phyloP scores from a whole-genome alignment of 176 grass and related monocot species.

The Olyra latifolia region DNA sequence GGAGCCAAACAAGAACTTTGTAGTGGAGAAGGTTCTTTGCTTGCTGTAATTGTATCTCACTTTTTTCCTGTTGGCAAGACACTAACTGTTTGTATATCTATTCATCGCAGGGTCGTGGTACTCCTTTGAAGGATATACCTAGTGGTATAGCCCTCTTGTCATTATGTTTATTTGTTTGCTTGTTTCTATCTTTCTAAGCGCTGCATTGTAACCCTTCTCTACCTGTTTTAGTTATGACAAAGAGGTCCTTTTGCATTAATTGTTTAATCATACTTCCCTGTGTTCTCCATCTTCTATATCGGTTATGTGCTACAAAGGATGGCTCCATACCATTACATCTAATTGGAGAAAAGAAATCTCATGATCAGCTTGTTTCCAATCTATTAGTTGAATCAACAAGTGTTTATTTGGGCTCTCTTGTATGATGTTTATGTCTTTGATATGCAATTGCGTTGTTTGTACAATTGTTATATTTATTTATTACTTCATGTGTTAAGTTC shows the following conservation, averaged over 20 bases:
- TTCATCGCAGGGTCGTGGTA: constrained; percentile 77
- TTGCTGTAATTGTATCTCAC: constrained; percentile 10
- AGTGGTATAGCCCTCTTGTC: constrained; percentile 52
- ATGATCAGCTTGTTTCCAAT: background rate
- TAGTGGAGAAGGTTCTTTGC: constrained; percentile 85
- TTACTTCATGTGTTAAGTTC: background rate
- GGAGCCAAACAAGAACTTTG: constrained; percentile 64
- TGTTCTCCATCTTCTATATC: constrained; percentile 16
- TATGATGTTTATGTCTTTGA: background rate
- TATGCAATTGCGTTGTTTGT: constrained; percentile 7
- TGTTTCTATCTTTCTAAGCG: background rate
- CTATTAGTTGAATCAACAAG: background rate
- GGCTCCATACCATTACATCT: background rate
- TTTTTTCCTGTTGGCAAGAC: background rate
- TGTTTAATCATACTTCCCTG: background rate
- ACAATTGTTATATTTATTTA: background rate
- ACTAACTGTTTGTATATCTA: constrained; percentile 34
- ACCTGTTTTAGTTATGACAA: background rate
- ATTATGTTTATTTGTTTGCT: constrained; percentile 19
- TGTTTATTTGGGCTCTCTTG: constrained; percentile 2
- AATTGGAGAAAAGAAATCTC: constrained; percentile 3
- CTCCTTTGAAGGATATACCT: constrained; percentile 92
- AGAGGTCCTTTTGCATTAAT: background rate
- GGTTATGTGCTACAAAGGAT: background rate
- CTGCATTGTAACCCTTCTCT: background rate